phyloP scores from a whole-genome alignment of 768 basidiomycete genomes.

The Hypholoma sublateritium region DNA sequence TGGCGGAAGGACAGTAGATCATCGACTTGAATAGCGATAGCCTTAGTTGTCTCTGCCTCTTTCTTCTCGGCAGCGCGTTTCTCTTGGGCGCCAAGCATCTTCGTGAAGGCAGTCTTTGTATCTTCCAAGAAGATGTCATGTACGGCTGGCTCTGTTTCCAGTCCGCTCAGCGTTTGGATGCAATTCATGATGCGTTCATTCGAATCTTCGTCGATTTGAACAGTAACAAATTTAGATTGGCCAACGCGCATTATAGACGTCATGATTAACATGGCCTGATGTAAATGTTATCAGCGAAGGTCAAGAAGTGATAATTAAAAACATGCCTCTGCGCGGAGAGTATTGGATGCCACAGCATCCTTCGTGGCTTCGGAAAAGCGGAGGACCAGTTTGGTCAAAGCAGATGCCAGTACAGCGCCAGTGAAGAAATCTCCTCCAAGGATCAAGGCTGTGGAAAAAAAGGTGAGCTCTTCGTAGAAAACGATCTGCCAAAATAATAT shows the following conservation, averaged over 20 bases:
- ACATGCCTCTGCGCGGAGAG: slow-evolving; percentile 81
- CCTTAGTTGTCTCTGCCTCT: slow-evolving; percentile 70
- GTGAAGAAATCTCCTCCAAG: slow-evolving; percentile 98
- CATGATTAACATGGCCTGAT: slow-evolving; percentile 95
- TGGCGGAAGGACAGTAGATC: slow-evolving; percentile 91
- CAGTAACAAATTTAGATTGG: slow-evolving; percentile 91
- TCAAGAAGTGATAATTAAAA: neutral
- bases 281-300: neutral
- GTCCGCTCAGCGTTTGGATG: slow-evolving; percentile 87
- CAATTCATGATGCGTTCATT: slow-evolving; percentile 96
- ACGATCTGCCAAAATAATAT: neutral
- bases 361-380: slow-evolving; percentile 60
- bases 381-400: slow-evolving; percentile 89
- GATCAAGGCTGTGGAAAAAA: slow-evolving; percentile 59
- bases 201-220: slow-evolving; percentile 98
- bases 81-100: slow-evolving; percentile 97
- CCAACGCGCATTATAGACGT: slow-evolving; percentile 95
- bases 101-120: slow-evolving; percentile 88
- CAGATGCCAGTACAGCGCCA: slow-evolving; percentile 83
- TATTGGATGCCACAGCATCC: slow-evolving; percentile 54
- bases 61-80: slow-evolving; percentile 92
- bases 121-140: slow-evolving; percentile 80
- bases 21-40: slow-evolving; percentile 83
- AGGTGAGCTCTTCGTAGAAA: neutral
- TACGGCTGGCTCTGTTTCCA: slow-evolving; percentile 56